A percentile compares a stretch with the other conserved stretches of the same genome.
Conservation (phyloP, 23 red algal species). For the Gracilaria gracilis region DNA sequence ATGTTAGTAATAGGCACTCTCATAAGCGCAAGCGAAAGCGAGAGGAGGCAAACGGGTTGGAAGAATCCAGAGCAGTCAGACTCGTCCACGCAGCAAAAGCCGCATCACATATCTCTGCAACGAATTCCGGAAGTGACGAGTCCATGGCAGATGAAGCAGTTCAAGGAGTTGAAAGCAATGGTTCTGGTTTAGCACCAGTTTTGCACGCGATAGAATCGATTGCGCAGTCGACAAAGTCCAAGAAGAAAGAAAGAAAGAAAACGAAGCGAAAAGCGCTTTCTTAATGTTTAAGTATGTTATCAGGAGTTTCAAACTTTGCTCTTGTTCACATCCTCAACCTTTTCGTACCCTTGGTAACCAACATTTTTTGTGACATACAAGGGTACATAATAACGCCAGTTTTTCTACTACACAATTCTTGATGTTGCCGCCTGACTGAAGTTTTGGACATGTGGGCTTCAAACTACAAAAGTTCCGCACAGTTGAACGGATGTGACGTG, state of each 20-base stretch:
- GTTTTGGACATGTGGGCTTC: neutral
- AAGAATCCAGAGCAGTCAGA: neutral
- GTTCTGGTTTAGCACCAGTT: neutral
- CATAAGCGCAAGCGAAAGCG: neutral
- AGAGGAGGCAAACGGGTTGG: neutral
- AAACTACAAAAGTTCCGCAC: neutral
- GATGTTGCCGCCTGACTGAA: neutral
- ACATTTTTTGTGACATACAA: no score
- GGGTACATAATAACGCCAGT: no score
- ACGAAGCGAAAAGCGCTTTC: neutral
- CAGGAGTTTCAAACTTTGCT: neutral
- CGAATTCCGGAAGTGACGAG: neutral
- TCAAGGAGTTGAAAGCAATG: neutral
- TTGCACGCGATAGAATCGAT: neutral
- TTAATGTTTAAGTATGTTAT: neutral
- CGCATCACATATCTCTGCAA: neutral
- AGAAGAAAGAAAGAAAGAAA: neutral
- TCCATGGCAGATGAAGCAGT: neutral
- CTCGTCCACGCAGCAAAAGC: neutral
- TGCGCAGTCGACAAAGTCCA: neutral
- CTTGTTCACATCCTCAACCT: neutral
- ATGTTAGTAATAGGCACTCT: neutral
- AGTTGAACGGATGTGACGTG: no score
- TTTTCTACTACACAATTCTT: neutral
- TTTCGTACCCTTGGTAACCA: no score